These are phyloP conservation scores for Alnus rubra DNA, from an alignment of 306 rosid genomes.

Conservation along the genomic window DNA sequence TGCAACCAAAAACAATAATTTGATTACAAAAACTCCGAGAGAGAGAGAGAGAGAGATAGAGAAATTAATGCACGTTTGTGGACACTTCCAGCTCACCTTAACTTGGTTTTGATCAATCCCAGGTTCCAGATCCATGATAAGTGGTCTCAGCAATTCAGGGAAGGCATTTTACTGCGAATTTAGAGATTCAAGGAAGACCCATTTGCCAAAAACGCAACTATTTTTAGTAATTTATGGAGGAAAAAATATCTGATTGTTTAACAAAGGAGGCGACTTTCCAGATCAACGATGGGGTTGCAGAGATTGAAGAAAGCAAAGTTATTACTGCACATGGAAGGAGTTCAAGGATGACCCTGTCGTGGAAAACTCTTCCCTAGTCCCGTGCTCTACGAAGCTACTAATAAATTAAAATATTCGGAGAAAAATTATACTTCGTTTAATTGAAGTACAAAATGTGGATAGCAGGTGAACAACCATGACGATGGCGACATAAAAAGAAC, in stretches of 20 bases:
- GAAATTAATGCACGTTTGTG: conserved; percentile 21
- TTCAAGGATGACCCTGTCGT: conserved; percentile 32
- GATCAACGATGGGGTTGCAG: conserved; percentile 40
- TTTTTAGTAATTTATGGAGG: not conserved
- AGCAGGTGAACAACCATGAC: conserved; percentile 50
- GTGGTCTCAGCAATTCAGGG: conserved; percentile 34
- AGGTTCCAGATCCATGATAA: conserved; percentile 77
- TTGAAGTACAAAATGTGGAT: conserved; percentile 22
- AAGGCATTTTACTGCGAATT: conserved; percentile 39
- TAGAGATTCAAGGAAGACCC: conserved; percentile 24
- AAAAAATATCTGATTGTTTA: not conserved
- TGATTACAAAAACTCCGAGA: conserved; percentile 13
- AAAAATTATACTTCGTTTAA: conserved; percentile 15
- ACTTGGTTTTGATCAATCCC: conserved; percentile 43
- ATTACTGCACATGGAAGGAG: conserved; percentile 18
- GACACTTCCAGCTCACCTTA: conserved; percentile 55
- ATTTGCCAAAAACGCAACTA: conserved; percentile 15
- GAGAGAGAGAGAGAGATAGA: conserved; percentile 1
- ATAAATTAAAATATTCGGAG: not conserved
- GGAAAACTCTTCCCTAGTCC: conserved; percentile 35
- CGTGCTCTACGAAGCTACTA: conserved; percentile 11
- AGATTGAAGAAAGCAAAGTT: conserved; percentile 33
- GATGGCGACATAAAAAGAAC: conserved; percentile 28
- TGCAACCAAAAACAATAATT: conserved; percentile 39
- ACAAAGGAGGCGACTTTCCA: conserved; percentile 30